phyloP scores from a whole-genome alignment of 2,329 filamentous ascomycete genomes.

The Colletotrichum tabaci region DNA sequence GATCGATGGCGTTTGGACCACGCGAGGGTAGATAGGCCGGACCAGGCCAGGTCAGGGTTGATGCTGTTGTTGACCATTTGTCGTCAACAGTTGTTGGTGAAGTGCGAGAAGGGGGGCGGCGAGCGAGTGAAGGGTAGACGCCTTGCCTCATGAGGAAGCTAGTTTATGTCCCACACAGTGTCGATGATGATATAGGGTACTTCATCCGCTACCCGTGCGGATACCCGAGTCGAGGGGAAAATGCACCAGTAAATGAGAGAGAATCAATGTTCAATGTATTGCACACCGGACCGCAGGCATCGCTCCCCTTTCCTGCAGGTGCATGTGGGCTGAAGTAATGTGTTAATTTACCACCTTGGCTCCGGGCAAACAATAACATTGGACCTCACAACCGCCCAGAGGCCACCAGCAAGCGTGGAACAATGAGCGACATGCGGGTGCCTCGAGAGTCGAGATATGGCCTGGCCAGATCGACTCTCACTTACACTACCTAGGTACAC shows the following conservation, averaged over 20 bases:
- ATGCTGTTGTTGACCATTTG: background rate
- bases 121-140: slow-evolving; percentile 9
- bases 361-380: background rate
- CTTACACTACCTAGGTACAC: slow-evolving; percentile 3
- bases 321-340: slow-evolving; percentile 2
- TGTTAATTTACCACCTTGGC: background rate
- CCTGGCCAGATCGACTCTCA: slow-evolving; percentile 11
- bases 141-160: slow-evolving; percentile 30
- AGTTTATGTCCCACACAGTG: slow-evolving; percentile 31
- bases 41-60: background rate
- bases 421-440: slow-evolving; percentile 12
- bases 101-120: background rate
- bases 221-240: slow-evolving; percentile 29
- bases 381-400: background rate
- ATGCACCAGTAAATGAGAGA: slow-evolving; percentile 23
- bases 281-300: slow-evolving; percentile 12
- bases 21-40: slow-evolving; percentile 1
- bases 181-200: background rate
- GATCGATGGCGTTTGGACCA: slow-evolving; percentile 18
- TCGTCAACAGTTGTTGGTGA: background rate
- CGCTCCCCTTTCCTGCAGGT: slow-evolving; percentile 7
- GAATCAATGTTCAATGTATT: slow-evolving; percentile 29
- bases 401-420: slow-evolving; percentile 12
- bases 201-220: slow-evolving; percentile 33
- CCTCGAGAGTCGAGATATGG: slow-evolving; percentile 6